phyloP scores from a whole-genome alignment of 2,329 filamentous ascomycete species.

The Fusarium caatingaense region DNA sequence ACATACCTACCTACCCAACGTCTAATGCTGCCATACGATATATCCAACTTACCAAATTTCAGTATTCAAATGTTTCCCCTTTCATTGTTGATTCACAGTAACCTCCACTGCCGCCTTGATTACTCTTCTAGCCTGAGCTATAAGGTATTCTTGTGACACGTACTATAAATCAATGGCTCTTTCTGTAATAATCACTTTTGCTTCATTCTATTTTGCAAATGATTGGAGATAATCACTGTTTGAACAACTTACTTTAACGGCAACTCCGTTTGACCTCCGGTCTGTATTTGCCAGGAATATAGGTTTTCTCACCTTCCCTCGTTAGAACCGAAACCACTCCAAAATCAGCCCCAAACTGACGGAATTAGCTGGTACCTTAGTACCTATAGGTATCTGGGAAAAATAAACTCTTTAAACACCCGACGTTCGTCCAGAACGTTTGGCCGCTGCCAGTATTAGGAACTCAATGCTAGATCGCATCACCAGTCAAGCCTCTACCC shows the following conservation, averaged over 20 bases:
- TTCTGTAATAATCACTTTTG: not conserved
- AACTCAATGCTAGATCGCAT: not conserved
- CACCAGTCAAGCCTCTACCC: conserved; percentile 17
- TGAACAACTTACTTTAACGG: conserved; percentile 38
- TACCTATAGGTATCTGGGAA: no score
- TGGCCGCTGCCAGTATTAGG: not conserved
- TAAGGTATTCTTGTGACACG: not conserved
- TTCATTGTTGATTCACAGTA: not conserved
- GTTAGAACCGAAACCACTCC: no score
- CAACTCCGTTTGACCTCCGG: conserved; percentile 32
- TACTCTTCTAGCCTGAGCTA: not conserved
- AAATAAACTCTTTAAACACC: no score
- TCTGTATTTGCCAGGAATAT: conserved; percentile 12
- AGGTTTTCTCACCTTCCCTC: not conserved
- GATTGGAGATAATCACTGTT: conserved; percentile 50
- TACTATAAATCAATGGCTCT: not conserved
- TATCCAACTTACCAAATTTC: conserved; percentile 18
- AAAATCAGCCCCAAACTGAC: no score
- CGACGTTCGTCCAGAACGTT: not conserved
- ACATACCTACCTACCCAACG: conserved; percentile 1
- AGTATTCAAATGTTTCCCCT: not conserved
- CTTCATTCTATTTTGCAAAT: not conserved
- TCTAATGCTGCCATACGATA: not conserved
- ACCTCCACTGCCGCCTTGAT: not conserved
- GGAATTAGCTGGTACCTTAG: no score